Conservation (phyloP, 2,329 filamentous ascomycete species). For the Aspergillus sp. region DNA sequence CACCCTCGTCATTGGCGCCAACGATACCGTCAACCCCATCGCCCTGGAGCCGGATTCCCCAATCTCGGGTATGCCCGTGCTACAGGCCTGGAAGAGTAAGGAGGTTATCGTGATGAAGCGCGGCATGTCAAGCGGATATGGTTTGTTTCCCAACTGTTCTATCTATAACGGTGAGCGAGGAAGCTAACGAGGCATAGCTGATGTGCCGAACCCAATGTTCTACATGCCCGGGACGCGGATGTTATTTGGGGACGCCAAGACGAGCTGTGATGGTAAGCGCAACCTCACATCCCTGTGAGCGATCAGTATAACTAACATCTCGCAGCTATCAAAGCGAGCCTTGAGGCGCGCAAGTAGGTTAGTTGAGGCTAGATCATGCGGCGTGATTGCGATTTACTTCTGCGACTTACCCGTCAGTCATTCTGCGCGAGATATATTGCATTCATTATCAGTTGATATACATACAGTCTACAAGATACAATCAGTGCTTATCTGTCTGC, state of each 20-base stretch:
- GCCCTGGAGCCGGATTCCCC: conserved; percentile 80
- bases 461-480: not conserved
- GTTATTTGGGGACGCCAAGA: conserved; percentile 89
- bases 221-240: conserved; percentile 88
- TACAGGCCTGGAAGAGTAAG: conserved; percentile 94
- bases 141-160: conserved; percentile 49
- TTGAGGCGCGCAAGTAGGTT: conserved; percentile 37
- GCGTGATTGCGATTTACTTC: not conserved
- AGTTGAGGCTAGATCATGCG: not conserved
- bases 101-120: conserved; percentile 93
- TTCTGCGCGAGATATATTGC: not conserved
- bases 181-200: conserved; percentile 57
- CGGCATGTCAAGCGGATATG: conserved; percentile 85
- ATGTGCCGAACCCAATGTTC: conserved; percentile 93
- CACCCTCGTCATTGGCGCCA: conserved; percentile 86
- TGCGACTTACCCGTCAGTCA: not conserved
- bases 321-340: conserved; percentile 49
- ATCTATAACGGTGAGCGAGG: no score
- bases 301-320: conserved; percentile 20
- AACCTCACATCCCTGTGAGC: not conserved
- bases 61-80: conserved; percentile 90
- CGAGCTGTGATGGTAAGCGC: conserved; percentile 73
- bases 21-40: conserved; percentile 91
- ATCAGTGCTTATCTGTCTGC: not conserved
- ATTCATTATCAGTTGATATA: not conserved